Conservation (phyloP, 2,329 filamentous ascomycete species). For the Beauveria bassiana region DNA sequence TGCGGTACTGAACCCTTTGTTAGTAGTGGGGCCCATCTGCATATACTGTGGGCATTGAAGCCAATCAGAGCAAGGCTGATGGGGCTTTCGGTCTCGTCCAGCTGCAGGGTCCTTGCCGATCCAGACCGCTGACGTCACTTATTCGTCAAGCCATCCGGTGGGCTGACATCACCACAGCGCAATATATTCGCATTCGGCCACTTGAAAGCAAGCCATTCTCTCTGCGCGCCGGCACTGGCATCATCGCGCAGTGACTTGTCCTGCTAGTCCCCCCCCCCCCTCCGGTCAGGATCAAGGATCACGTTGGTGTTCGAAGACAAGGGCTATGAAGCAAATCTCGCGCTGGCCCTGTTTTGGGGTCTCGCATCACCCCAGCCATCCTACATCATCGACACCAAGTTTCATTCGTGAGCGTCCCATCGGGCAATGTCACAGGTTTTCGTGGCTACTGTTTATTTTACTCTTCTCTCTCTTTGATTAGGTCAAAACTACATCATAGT, state of each 20-base stretch:
- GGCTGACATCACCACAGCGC: conserved; percentile 19
- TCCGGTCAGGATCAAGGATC: background rate
- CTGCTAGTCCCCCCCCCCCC: background rate
- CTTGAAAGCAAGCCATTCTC: background rate
- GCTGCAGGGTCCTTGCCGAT: conserved; percentile 12
- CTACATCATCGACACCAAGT: conserved; percentile 4
- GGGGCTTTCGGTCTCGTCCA: background rate
- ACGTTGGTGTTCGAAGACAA: background rate
- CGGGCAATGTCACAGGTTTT: background rate
- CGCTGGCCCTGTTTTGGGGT: background rate
- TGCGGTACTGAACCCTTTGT: conserved; percentile 3
- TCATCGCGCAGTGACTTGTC: conserved; percentile 8
- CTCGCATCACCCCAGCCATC: background rate
- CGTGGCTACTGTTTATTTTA: background rate
- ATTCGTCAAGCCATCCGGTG: conserved; percentile 9
- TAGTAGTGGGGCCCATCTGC: background rate
- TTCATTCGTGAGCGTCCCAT: background rate
- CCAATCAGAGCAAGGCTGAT: conserved; percentile 13
- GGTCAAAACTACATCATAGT: background rate
- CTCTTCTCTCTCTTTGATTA: background rate
- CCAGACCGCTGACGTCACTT: conserved; percentile 22
- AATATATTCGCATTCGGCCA: conserved; percentile 6
- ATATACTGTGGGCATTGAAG: background rate
- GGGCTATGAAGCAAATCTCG: background rate
- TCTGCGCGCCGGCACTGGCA: background rate